phyloP scores from a whole-genome alignment of 495 filamentous ascomycete genomes.

The Talaromyces adpressus region DNA sequence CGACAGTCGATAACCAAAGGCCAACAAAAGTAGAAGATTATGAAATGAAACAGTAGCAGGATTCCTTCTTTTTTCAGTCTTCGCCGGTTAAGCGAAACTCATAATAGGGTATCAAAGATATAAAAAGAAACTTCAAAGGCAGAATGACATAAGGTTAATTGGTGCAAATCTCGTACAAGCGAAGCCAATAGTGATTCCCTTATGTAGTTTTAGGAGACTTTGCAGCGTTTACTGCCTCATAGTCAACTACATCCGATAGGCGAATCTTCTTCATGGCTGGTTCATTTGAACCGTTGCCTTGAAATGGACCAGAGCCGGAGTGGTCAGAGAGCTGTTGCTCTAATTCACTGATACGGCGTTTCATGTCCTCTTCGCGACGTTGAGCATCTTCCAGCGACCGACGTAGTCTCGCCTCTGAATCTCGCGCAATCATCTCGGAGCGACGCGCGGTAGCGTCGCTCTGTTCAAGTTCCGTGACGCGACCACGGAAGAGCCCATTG shows the following conservation, averaged over 20 bases:
- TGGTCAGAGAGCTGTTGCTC: conserved; percentile 54
- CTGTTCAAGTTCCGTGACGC: conserved; percentile 78
- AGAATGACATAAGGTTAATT: background rate
- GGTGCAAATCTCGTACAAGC: background rate
- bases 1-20: background rate
- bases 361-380: conserved; percentile 73
- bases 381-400: conserved; percentile 68
- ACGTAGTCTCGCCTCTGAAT: conserved; percentile 55
- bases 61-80: conserved; percentile 3
- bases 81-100: conserved; percentile 5
- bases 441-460: conserved; percentile 61
- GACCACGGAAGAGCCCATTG: conserved; percentile 86
- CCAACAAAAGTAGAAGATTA: background rate
- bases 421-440: conserved; percentile 48
- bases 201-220: conserved; percentile 24
- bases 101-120: conserved; percentile 10
- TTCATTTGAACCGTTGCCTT: conserved; percentile 27
- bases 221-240: conserved; percentile 26
- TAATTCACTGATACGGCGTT: conserved; percentile 71
- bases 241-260: conserved; percentile 37
- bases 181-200: background rate
- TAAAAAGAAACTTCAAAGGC: background rate
- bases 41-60: conserved; percentile 1
- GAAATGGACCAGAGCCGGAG: conserved; percentile 10
- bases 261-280: conserved; percentile 41